Percentiles rank a stretch among this genome's conserved stretches.
Conservation (phyloP, 352 stramenopile species). For the Pseudoperonospora humuli region DNA sequence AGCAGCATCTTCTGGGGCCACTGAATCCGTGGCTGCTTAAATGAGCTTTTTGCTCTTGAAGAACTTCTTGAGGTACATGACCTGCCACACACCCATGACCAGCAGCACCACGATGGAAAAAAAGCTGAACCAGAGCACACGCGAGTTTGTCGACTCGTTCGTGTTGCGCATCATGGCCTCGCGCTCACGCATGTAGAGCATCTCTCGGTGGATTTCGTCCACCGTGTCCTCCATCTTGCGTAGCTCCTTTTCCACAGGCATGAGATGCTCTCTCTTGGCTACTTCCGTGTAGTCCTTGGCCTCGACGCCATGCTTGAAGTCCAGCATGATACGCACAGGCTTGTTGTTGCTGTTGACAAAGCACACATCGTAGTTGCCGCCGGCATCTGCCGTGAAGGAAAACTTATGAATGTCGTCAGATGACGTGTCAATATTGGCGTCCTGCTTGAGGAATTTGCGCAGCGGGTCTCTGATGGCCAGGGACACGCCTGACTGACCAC, state of each 20-base stretch:
- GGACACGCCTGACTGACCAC: conserved; percentile 64
- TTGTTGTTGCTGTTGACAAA: conserved; percentile 80
- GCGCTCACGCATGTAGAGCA: conserved; percentile 86
- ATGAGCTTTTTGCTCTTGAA: conserved; percentile 92
- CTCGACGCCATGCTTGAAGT: conserved; percentile 85
- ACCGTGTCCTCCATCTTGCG: conserved; percentile 87
- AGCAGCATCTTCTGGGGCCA: not conserved
- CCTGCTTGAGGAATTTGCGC: conserved; percentile 76
- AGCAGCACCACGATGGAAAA: conserved; percentile 83
- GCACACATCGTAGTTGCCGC: conserved; percentile 69
- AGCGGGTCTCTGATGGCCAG: conserved; percentile 67
- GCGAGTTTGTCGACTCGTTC: conserved; percentile 86
- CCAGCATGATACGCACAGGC: conserved; percentile 62
- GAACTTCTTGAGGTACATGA: conserved; percentile 88
- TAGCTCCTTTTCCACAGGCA: conserved; percentile 84
- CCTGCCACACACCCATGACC: conserved; percentile 81
- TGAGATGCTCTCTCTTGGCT: conserved; percentile 83
- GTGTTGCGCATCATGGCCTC: conserved; percentile 84
- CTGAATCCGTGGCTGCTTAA: conserved; percentile 34
- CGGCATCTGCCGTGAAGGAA: conserved; percentile 64
- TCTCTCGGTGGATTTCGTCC: conserved; percentile 85
- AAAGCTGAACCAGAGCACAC: conserved; percentile 87
- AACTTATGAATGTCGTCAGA: conserved; percentile 80
- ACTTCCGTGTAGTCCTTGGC: conserved; percentile 87
- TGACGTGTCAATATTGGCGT: conserved; percentile 76